Conservation (phyloP, 345 rosid species). For the Arabidopsis thaliana region TAIR10.1 NC_003071.7:12089001-12089500, state of each 20-base stretch:
- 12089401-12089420: constrained; percentile 98
- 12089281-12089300: constrained; percentile 96
- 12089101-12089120: constrained; percentile 1
- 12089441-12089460: constrained; percentile 84
- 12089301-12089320: constrained; percentile 98
- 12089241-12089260: constrained; percentile 95
- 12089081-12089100: neutral
- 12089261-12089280: constrained; percentile 93
- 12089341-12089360: neutral
- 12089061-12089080: neutral
- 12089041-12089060: neutral
- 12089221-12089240: constrained; percentile 86
- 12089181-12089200: constrained; percentile 76
- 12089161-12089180: constrained; percentile 93
- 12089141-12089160: constrained; percentile 96
- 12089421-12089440: constrained; percentile 93
- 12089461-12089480: constrained; percentile 62
- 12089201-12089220: constrained; percentile 83
- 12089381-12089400: constrained; percentile 63
- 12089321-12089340: neutral
- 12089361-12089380: constrained; percentile 16
- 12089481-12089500: neutral
- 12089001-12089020: constrained; percentile 99
- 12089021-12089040: constrained; percentile 13
- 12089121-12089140: constrained; percentile 71